Conservation (phyloP, 352 stramenopile genomes). For the Phytophthora niederhauseri region DNA sequence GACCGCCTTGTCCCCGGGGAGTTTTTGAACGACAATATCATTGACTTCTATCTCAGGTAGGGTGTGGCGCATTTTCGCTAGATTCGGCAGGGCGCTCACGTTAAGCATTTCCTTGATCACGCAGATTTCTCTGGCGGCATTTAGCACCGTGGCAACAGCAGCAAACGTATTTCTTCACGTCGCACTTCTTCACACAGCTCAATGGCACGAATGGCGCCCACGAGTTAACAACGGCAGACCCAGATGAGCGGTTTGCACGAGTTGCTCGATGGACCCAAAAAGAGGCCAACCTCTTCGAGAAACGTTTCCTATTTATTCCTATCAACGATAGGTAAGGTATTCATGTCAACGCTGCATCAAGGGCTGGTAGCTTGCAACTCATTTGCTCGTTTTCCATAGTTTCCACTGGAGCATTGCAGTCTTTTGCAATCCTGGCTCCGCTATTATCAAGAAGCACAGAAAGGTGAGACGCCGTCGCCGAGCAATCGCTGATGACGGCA, state of each 20-base stretch:
- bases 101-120: constrained; percentile 2
- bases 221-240: constrained; percentile 30
- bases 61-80: background rate
- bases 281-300: constrained; percentile 83
- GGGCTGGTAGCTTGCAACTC: background rate
- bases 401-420: constrained; percentile 93
- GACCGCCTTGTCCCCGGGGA: constrained; percentile 88
- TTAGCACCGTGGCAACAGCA: constrained; percentile 62
- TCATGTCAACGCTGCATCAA: background rate
- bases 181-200: constrained; percentile 96
- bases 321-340: constrained; percentile 83
- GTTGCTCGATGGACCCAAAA: constrained; percentile 87
- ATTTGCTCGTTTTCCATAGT: constrained; percentile 34
- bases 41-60: constrained; percentile 94
- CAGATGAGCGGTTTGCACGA: constrained; percentile 58
- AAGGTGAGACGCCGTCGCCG: constrained; percentile 17
- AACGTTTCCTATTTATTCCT: constrained; percentile 89
- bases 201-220: constrained; percentile 49
- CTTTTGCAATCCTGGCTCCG: constrained; percentile 82
- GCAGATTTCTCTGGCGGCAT: constrained; percentile 76
- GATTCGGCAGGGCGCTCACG: background rate
- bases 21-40: constrained; percentile 95
- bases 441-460: constrained; percentile 61
- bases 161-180: constrained; percentile 94
- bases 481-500: constrained; percentile 1